Base-by-base conservation (phyloP, 2,329 filamentous ascomycete genomes). In the Trichoderma sp. region DNA sequence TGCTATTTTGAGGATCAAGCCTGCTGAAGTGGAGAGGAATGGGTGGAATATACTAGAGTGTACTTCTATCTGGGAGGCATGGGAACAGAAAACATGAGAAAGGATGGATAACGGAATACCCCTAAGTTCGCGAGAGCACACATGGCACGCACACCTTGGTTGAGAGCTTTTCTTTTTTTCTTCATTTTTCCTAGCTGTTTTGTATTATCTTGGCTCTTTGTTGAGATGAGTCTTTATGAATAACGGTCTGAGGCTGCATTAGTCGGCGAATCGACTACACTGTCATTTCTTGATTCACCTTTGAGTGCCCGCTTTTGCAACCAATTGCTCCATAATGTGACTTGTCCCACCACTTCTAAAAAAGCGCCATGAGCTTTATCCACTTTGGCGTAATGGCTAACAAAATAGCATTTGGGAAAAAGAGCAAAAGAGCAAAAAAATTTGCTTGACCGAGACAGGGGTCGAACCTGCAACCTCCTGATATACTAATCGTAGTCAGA, bases 221-320 rank as follows among this genome's bases (percentile, higher is more conserved):
- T 29, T 45, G 38, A 6, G 18, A 33, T 24, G 33, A 63, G 27
- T 41, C 29, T 53, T 71, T 73, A 75, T 50, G 50, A 41, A 66
- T 60, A 35, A 75, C 21, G 35, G 69, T 67, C 74, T 60, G 33
- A 68, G 62, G 45, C 59, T 73, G 50, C 62, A 75, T 75, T n/a
- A 74, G 53, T 75, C 21, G 63, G 21, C 29, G 68, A 27, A 63
- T 35, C 27, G 62, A 63, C 21, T 73, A 7, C 31, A 73, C 64
- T 45, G 35, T 45, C 6, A 56, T 24, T 66, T 76, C 50, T 72
- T 59, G 35, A 24, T 66, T 75, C 33, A 65, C 60, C 66, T 56
- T 41, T 59, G 31, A 18, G 11, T 56, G 18, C 50, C 31, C 16
- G 18, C n/a, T 29, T 21, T 11, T 60, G 56, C 56, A n/a, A 21